Conservation (phyloP, 352 stramenopile species). For the Globisporangium canariense region DNA sequence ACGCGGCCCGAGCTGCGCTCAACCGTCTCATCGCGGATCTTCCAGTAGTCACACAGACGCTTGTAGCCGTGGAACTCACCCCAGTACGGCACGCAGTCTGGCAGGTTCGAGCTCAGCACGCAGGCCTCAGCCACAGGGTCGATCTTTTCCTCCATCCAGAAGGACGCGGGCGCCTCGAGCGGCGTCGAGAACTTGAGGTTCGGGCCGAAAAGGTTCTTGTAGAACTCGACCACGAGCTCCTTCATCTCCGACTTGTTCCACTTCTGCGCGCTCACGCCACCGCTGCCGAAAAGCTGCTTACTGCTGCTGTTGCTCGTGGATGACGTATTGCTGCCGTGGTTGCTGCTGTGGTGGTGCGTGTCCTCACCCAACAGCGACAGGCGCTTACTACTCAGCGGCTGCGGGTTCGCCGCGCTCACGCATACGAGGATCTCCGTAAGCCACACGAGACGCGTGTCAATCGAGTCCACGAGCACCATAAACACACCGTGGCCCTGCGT, state of each 20-base stretch:
- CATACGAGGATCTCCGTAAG: slow-evolving; percentile 74
- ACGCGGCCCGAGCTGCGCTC: slow-evolving; percentile 81
- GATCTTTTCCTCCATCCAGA: slow-evolving; percentile 86
- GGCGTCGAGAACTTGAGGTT: slow-evolving; percentile 79
- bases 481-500: slow-evolving; percentile 83
- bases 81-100: slow-evolving; percentile 84
- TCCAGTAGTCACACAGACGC: slow-evolving; percentile 85
- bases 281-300: slow-evolving; percentile 9
- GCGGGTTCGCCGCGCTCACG: slow-evolving; percentile 47
- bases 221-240: slow-evolving; percentile 70
- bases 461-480: slow-evolving; percentile 84
- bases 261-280: slow-evolving; percentile 29
- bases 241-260: slow-evolving; percentile 76
- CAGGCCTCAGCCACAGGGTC: slow-evolving; percentile 64
- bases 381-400: slow-evolving; percentile 40
- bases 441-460: slow-evolving; percentile 78
- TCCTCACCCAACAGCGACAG: slow-evolving; percentile 56
- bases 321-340: slow-evolving; percentile 14
- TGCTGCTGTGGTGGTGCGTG: slow-evolving; percentile 13
- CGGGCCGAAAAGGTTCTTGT: slow-evolving; percentile 74
- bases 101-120: slow-evolving; percentile 83
- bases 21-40: slow-evolving; percentile 84
- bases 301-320: slow-evolving; percentile 20
- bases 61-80: slow-evolving; percentile 88
- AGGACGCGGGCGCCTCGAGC: slow-evolving; percentile 67